A percentile compares a stretch with the other conserved stretches of the same genome.
phyloP scores from a whole-genome alignment of 176 grass and related monocot genomes.

The Lolium perenne region DNA sequence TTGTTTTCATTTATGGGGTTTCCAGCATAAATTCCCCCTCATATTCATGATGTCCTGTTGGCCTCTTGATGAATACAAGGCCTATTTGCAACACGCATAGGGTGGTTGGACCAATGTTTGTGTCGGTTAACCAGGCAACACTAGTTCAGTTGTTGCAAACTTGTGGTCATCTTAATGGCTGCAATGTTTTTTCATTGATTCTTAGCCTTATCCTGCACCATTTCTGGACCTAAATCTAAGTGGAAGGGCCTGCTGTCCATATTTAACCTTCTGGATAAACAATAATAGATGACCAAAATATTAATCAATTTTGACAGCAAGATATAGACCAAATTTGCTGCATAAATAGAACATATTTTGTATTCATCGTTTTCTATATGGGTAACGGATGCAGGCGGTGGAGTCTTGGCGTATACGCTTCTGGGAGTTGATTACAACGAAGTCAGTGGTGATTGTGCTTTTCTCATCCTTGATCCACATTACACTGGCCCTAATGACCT shows the following conservation, averaged over 20 bases:
- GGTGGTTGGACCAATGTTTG: neutral
- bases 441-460: slow-evolving; percentile 78
- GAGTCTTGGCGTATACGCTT: slow-evolving; percentile 92
- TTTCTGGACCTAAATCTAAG: neutral
- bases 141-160: neutral
- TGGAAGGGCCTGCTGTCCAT: neutral
- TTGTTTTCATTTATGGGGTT: neutral
- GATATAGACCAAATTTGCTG: neutral
- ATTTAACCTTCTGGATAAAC: neutral
- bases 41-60: neutral
- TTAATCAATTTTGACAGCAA: neutral
- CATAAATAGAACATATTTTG: neutral
- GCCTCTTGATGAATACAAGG: neutral
- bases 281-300: neutral
- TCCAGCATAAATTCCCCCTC: neutral
- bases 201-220: neutral
- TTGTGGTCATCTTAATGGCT: neutral
- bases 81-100: neutral
- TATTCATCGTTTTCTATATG: neutral
- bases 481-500: slow-evolving; percentile 85
- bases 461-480: slow-evolving; percentile 98
- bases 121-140: neutral
- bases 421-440: slow-evolving; percentile 94
- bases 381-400: slow-evolving; percentile 71
- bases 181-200: neutral